phyloP scores from a whole-genome alignment of 352 stramenopile species.

The Globisporangium echinulatum region DNA sequence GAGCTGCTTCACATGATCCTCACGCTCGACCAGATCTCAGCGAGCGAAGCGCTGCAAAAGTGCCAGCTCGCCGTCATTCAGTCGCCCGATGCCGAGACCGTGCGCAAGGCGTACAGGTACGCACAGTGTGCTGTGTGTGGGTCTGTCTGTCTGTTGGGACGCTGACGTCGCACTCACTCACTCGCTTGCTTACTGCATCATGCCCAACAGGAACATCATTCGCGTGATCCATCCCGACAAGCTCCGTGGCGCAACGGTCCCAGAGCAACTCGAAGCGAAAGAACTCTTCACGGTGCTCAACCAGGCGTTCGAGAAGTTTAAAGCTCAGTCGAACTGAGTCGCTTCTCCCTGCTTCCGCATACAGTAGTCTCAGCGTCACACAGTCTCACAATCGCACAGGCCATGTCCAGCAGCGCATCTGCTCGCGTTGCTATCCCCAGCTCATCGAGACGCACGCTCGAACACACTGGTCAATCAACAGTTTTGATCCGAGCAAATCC shows the following conservation, averaged over 20 bases:
- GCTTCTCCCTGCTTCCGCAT: too few species aligned
- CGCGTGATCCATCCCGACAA: conserved; percentile 85
- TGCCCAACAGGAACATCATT: conserved; percentile 65
- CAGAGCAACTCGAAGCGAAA: conserved; percentile 80
- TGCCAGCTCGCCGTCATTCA: conserved; percentile 76
- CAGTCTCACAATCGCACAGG: background rate
- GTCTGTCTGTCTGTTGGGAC: background rate
- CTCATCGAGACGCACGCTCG: background rate
- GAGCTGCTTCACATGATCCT: conserved; percentile 79
- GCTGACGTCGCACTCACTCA: conserved; percentile 1
- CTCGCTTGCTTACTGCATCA: too few species aligned
- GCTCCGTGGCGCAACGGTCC: conserved; percentile 60
- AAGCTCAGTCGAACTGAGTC: conserved; percentile 30
- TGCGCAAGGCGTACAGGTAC: conserved; percentile 79
- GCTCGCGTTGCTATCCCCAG: too few species aligned
- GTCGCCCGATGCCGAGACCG: conserved; percentile 71
- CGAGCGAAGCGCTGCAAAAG: conserved; percentile 62
- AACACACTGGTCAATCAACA: background rate
- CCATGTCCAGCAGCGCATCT: background rate
- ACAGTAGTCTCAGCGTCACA: too few species aligned
- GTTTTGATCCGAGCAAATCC: background rate
- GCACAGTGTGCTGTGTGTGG: background rate
- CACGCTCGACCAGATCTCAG: conserved; percentile 78
- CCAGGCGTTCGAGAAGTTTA: conserved; percentile 85
- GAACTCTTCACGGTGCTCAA: conserved; percentile 86